phyloP scores from a whole-genome alignment of 257 asterid species.

The Scutellaria minor region DNA sequence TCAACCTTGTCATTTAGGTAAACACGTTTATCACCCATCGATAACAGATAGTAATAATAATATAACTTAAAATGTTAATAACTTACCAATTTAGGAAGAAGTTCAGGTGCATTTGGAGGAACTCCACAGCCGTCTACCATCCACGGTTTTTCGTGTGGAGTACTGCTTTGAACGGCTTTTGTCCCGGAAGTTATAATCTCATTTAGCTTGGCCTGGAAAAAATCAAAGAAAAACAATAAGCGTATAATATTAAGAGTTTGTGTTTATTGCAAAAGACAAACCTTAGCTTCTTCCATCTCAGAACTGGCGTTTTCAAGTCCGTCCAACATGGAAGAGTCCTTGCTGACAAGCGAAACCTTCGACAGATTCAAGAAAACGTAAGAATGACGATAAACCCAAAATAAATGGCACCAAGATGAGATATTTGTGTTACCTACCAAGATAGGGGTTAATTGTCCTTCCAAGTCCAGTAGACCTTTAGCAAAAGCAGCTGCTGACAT shows the following conservation, averaged over 20 bases:
- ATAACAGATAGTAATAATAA: not conserved
- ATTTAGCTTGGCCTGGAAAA: conserved; percentile 73
- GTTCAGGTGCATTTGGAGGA: conserved; percentile 76
- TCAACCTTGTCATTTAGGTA: conserved; percentile 54
- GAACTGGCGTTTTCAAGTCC: conserved; percentile 94
- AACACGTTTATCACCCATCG: conserved; percentile 10
- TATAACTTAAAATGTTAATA: not conserved
- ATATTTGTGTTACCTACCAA: conserved; percentile 60
- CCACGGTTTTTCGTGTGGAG: conserved; percentile 73
- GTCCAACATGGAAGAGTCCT: conserved; percentile 97
- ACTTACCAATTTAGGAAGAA: conserved; percentile 73
- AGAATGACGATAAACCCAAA: not conserved
- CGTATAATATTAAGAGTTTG: not conserved
- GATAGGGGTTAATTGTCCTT: conserved; percentile 96
- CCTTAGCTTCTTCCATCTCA: conserved; percentile 97
- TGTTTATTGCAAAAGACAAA: conserved; percentile 33
- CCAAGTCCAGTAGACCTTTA: conserved; percentile 96
- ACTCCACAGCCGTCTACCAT: conserved; percentile 94
- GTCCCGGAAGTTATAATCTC: conserved; percentile 75
- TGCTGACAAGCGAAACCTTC: conserved; percentile 98
- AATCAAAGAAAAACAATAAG: conserved; percentile 19
- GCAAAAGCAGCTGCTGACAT: conserved; percentile 99
- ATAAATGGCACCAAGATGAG: not conserved
- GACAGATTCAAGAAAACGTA: conserved; percentile 16
- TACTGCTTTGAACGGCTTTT: conserved; percentile 39